A percentile compares a stretch with the other conserved stretches of the same genome.
phyloP scores from a whole-genome alignment of 139 green algal genomes.

The Micractinium sp. region DNA sequence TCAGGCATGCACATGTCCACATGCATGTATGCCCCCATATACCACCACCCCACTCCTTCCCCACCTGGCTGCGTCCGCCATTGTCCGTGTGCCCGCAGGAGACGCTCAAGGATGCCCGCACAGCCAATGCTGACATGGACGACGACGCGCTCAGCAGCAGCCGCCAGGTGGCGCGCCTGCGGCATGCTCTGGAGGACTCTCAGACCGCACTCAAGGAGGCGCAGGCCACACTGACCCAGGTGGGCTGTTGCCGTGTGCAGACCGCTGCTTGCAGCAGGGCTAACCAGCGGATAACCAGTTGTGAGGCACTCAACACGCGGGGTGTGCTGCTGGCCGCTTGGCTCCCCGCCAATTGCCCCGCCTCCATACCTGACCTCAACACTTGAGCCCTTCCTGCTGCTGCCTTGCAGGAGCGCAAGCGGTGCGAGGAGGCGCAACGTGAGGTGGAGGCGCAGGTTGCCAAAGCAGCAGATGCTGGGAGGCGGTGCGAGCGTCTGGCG shows the following conservation, averaged over 20 bases:
- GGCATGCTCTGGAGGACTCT: slow-evolving; percentile 25
- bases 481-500: background rate
- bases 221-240: background rate
- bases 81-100: background rate
- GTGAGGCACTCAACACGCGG: background rate
- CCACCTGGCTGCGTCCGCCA: background rate
- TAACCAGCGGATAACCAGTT: background rate
- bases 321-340: no score
- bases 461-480: background rate
- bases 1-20: no score
- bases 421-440: background rate
- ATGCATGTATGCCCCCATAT: no score
- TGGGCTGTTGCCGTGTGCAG: background rate
- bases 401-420: slow-evolving; percentile 18
- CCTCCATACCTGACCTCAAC: background rate
- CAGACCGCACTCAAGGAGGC: slow-evolving; percentile 20
- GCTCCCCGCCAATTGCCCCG: no score
- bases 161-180: slow-evolving; percentile 32
- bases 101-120: slow-evolving; percentile 12
- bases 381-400: background rate
- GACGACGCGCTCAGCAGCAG: slow-evolving; percentile 19
- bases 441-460: background rate
- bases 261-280: background rate
- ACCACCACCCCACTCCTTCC: background rate
- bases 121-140: slow-evolving; percentile 23